Evolutionary conservation across 441 rosid species (phyloP).

Genomic region (Arabidopsis lyrata): DNA sequence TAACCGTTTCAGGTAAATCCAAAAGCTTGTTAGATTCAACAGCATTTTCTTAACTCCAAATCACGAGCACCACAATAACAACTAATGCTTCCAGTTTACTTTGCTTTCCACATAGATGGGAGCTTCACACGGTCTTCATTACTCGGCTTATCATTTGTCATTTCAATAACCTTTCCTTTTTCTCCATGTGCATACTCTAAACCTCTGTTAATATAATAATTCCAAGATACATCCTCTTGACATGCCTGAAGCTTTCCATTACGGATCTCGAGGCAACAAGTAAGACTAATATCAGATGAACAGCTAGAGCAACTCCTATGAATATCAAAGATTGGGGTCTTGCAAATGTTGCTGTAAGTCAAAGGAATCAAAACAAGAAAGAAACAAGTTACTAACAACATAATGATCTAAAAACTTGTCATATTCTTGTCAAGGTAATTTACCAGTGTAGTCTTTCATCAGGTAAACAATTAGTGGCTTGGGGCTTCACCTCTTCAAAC

Average conservation of each 20-base stretch:
- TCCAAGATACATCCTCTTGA: constrained; percentile 45
- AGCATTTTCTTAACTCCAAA: constrained; percentile 56
- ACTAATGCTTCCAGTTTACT: constrained; percentile 57
- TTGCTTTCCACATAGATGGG: constrained; percentile 58
- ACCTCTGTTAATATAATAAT: constrained; percentile 46
- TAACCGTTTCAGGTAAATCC: constrained; percentile 23
- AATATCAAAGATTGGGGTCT: constrained; percentile 74
- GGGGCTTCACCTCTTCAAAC: constrained; percentile 22
- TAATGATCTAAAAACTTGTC: not conserved
- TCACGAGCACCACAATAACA: constrained; percentile 64
- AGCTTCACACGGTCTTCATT: constrained; percentile 24
- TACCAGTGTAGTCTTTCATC: constrained; percentile 36
- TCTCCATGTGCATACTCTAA: constrained; percentile 63
- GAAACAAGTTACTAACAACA: not conserved
- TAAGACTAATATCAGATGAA: constrained; percentile 69
- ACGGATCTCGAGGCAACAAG: constrained; percentile 77
- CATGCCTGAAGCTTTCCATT: constrained; percentile 59
- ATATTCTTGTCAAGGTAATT: not conserved
- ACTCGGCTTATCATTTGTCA: constrained; percentile 9
- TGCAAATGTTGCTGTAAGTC: constrained; percentile 66
- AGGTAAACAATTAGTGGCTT: not conserved
- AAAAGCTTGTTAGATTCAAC: constrained; percentile 34
- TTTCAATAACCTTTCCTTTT: not conserved
- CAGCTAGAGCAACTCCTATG: constrained; percentile 78
- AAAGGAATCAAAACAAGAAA: constrained; percentile 5